A percentile compares a stretch with the other conserved stretches of the same genome.
Evolutionary conservation across 2,329 filamentous ascomycete species (phyloP).

Genomic region (Domatiomyces catenatus): DNA sequence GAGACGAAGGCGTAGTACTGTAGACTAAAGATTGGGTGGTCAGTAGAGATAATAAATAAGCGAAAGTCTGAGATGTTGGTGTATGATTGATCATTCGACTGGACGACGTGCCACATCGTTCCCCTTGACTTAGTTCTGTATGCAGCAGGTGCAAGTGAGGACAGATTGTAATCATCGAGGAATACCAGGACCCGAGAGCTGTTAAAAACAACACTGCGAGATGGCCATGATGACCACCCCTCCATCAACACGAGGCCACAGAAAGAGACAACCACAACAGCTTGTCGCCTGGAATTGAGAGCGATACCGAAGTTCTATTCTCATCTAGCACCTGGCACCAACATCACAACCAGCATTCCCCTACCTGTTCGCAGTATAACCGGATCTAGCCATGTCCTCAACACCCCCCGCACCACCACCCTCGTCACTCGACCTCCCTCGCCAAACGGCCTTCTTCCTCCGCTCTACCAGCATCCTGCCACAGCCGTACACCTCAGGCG

Average conservation of each 20-base stretch:
- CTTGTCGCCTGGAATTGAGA: not conserved
- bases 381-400: not conserved
- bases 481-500: conserved; percentile 67
- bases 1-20: not conserved
- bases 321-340: not conserved
- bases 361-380: not conserved
- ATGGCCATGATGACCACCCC: not conserved
- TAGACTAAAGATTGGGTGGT: not conserved
- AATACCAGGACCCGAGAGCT: not conserved
- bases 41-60: too few relatives aligned
- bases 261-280: not conserved
- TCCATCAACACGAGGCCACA: not conserved
- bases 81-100: too few relatives aligned
- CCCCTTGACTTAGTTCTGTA: too few relatives aligned
- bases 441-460: not conserved
- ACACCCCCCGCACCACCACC: not conserved
- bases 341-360: not conserved
- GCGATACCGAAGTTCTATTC: not conserved
- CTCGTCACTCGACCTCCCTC: not conserved
- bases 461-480: conserved; percentile 41
- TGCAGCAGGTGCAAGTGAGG: too few relatives aligned
- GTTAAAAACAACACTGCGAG: not conserved
- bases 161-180: not conserved
- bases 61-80: too few relatives aligned
- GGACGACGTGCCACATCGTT: too few relatives aligned